Base-by-base conservation (phyloP, 768 basidiomycete species). In the Baorangia bicolor region DNA sequence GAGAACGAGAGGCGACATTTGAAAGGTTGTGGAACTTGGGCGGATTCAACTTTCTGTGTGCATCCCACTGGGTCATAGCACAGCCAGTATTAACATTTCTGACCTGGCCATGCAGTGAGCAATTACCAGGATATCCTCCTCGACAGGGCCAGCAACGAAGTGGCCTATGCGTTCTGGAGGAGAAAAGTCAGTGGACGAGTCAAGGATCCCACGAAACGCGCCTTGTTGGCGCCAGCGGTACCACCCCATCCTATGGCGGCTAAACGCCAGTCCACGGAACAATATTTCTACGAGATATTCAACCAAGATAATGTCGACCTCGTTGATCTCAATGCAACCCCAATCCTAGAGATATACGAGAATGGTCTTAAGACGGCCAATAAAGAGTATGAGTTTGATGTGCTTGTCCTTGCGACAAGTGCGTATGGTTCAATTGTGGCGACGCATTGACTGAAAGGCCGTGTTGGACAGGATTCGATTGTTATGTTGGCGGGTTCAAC, bases 281-380 rank as follows among this genome's bases (percentile, higher is more conserved):
- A 59, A 48, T 11, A 18, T 16, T 63, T 40, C 33, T 63, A 63
- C 34, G 61, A 62, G 7, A 33, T 45, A 27, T 39, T 63, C 34
- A 49, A 59, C 40, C 62, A 59, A 34, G 57, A 63, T 1, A 63
- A 63, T 6, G 61, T 59, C 3, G 61, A 63, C 16, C 44, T 63
- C 11, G 51, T 63, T 16, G 49, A 63, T 21, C 3, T 51, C 13
- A 59, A 46, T 1, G 45, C 45, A 16, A 45, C 49, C 0, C 47
- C 57, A 1, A 63, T 63, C 18, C 35, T 49, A 1, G 61, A 63
- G 38, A 57, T 63, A 8, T 20, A 3, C 4, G 43, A 49, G 35
- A 55, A 43, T 4, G 61, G 61, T 7, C n/a, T 63, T 9, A 63
- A 28, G 27, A 59, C 57, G 21, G 11, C 37, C 2, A 9, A 53